A percentile compares a stretch with the other conserved stretches of the same genome.
Conservation (phyloP, 768 basidiomycete genomes). For the Hortiboletus flavorubellus region DNA sequence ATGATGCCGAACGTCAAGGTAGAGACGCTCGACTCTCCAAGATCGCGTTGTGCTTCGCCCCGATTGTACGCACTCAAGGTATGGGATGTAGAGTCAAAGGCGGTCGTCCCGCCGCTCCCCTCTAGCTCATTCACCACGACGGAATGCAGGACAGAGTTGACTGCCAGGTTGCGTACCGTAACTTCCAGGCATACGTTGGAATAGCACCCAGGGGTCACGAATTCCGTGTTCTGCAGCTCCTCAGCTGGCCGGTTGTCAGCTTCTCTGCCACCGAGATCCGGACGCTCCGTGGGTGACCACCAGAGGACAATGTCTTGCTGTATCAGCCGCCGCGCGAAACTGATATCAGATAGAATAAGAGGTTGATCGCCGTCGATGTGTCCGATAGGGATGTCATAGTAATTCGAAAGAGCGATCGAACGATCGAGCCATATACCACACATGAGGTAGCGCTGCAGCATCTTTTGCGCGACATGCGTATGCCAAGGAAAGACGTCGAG, state of each 20-base stretch:
- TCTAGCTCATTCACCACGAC: slow-evolving; percentile 96
- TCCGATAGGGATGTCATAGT: slow-evolving; percentile 91
- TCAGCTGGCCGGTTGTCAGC: slow-evolving; percentile 75
- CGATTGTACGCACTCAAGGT: slow-evolving; percentile 91
- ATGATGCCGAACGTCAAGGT: slow-evolving; percentile 81
- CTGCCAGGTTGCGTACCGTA: slow-evolving; percentile 86
- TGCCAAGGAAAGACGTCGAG: slow-evolving; percentile 91
- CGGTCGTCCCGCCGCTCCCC: slow-evolving; percentile 89
- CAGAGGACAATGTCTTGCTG: slow-evolving; percentile 91
- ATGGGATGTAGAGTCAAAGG: slow-evolving; percentile 90
- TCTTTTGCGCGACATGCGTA: slow-evolving; percentile 71
- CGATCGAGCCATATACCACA: slow-evolving; percentile 79
- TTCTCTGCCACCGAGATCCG: slow-evolving; percentile 93
- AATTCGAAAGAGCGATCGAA: slow-evolving; percentile 74
- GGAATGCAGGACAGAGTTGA: slow-evolving; percentile 92
- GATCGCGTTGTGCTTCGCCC: slow-evolving; percentile 52
- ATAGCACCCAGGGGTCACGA: slow-evolving; percentile 81
- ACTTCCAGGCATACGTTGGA: slow-evolving; percentile 91
- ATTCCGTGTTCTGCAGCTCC: slow-evolving; percentile 82
- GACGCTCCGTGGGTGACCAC: slow-evolving; percentile 90
- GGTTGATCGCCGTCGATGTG: slow-evolving; percentile 91
- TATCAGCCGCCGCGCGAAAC: slow-evolving; percentile 81
- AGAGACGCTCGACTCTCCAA: slow-evolving; percentile 89
- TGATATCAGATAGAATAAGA: slow-evolving; percentile 83
- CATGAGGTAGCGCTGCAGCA: slow-evolving; percentile 79